Base-by-base conservation (phyloP, 352 stramenopile species). In the Globisporangium canariense region DNA sequence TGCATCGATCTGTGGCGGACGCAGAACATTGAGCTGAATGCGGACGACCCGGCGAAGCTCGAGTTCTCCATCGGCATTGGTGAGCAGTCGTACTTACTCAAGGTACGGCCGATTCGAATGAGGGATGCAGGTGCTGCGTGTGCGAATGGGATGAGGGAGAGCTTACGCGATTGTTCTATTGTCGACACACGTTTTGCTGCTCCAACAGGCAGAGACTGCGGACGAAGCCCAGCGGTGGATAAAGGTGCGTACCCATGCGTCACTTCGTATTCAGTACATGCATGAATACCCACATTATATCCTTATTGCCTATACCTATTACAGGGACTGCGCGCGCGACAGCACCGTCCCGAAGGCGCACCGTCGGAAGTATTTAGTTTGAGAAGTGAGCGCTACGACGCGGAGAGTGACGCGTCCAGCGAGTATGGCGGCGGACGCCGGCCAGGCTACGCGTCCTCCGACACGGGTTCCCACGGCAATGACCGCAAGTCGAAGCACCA, bases 1-100 rank as follows among this genome's bases (percentile, higher is more conserved):
- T 96, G 87, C 73, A 96, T 96, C 68, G 87, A 96, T 62, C 65
- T 96, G 60, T 95, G 86, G 86, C 83, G 84, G 40, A 95, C 83
- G 49, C 83, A 93, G 58, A 79, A 78, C 65, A 95, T 95, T 67
- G 81, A 88, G 43, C 74, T 91, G 62, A 80, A 80, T 59, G 20
- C 77, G 6, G 63, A 67, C 32, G 84, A 95, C 71, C 59, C 60
- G 1, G 68, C 85, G 47, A 77, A 78, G 41, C 75, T 87, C 60
- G 86, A 95, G 69, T 95, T 95, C 67, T 91, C 78, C 38, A 91
- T 95, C 73, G 74, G 81, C 51, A 93, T 95, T 52, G 86, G 84
- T 63, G 86, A 95, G 40, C 86, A 95, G 70, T 93, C 84, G 38
- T 95, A 95, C 64, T 63, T 95, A 20, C 80, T 95, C 58, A 91